Conservation (phyloP, 257 asterid species). For the Petunia secreta region DNA sequence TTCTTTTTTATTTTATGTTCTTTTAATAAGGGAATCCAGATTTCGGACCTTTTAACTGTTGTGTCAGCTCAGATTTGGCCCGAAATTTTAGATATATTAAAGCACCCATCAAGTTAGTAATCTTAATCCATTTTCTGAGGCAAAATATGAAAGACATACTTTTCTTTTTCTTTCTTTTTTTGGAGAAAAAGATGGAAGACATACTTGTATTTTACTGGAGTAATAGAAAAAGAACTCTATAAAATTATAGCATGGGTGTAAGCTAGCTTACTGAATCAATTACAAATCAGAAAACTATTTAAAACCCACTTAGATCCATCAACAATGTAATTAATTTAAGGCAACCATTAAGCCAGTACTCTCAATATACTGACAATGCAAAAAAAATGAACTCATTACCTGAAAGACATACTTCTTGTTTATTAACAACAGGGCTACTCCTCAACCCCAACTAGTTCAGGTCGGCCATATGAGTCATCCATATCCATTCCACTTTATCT, state of each 20-base stretch:
- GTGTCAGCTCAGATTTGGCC: background rate
- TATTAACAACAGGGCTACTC: too few species aligned
- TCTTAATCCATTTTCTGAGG: background rate
- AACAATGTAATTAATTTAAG: background rate
- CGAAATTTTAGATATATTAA: background rate
- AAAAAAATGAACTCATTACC: too few species aligned
- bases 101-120: background rate
- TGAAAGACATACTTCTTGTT: too few species aligned
- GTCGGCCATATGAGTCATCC: too few species aligned
- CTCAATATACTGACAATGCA: background rate
- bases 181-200: background rate
- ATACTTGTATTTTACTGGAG: background rate
- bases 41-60: background rate
- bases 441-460: too few species aligned
- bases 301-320: background rate
- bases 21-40: background rate
- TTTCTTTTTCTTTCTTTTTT: too few species aligned
- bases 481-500: too few species aligned
- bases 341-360: background rate
- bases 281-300: background rate
- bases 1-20: background rate
- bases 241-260: background rate
- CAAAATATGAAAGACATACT: background rate
- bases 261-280: too few species aligned
- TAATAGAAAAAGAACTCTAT: background rate